Evolutionary conservation across 306 rosid species (phyloP), one percentile per base, ranked within the genome.

Genomic region (Rosa lucieae): DNA sequence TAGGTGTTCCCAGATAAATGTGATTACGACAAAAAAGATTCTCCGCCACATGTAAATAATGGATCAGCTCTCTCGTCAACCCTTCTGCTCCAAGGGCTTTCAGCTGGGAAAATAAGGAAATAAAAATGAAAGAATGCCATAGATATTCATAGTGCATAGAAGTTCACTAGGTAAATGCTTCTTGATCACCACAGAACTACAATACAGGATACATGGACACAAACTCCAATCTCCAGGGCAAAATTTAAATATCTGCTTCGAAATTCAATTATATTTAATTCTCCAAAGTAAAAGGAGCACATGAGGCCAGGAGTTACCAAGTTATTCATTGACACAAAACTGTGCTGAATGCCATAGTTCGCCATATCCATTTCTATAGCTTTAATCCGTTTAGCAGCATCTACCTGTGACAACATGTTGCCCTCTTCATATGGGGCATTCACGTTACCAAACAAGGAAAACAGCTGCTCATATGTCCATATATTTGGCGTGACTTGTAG

Each of bases 1-100:
- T 78, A 42, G 83, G 86, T 39, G 83, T 83, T 84, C 89, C 88
- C 80, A 84, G 72, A 79, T 81, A 55, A 78, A 86, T 84, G 71
- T 81, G 74, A 58, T 80, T 84, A 75, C 75, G 84, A 75, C 83
- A 69, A 81, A 90, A 92, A 76, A 87, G 88, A 81, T 83, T 88
- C 81, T 94, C 97, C 17, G 98, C 97, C 80, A 82, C 83, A 10
- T 82, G 80, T 75, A 94, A 89, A 84, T 90, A 90, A 55, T 87
- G 88, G 79, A 92, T 79, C 84, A 92, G 71, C 82, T 82, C 91
- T 82, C 67, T 79, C 78, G 80, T 86, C 97, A 94, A 92, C 74
- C 91, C 89, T 84, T 92, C 97, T 74, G 87, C 86, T 80, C 98
- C 98, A 63, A 94, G 86, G 85, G 93, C 94, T 72, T 78, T 90